Conservation (phyloP, 371 early-diverging fungal genomes). For the Saksenaea oblongispora region DNA sequence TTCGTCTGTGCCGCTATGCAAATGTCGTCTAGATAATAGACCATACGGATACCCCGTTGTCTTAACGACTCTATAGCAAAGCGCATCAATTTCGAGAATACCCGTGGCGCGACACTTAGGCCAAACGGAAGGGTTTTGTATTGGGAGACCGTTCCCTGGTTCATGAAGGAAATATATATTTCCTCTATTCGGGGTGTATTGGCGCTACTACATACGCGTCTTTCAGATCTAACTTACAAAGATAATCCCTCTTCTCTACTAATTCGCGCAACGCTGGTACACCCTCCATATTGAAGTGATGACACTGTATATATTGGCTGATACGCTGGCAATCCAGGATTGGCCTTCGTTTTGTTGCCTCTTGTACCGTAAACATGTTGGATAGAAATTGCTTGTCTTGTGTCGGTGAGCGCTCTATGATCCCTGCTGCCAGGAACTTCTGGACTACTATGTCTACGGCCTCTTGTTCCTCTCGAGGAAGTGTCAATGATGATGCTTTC, state of each 20-base stretch:
- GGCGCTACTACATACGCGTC: conserved; percentile 13
- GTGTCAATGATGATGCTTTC: neutral
- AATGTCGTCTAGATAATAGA: conserved; percentile 20
- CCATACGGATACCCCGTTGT: neutral
- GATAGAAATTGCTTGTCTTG: conserved; percentile 2
- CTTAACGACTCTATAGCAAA: conserved; percentile 10
- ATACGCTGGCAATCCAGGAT: conserved; percentile 1
- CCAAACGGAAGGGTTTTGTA: neutral
- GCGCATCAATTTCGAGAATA: conserved; percentile 4
- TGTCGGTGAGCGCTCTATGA: neutral
- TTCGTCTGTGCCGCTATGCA: conserved; percentile 9
- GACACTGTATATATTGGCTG: conserved; percentile 5
- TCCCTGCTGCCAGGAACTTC: neutral
- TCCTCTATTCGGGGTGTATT: conserved; percentile 3
- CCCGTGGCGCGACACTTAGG: neutral
- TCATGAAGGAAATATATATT: neutral
- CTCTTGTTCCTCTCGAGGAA: neutral
- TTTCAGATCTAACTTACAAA: conserved; percentile 11
- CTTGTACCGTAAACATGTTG: conserved; percentile 11
- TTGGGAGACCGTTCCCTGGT: neutral
- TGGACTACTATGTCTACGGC: neutral
- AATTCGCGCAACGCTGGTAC: conserved; percentile 9
- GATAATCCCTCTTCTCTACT: conserved; percentile 4
- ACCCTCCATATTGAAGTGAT: too few relatives aligned
- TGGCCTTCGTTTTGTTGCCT: conserved; percentile 2